phyloP scores from a whole-genome alignment of 2,329 filamentous ascomycete genomes.

The Pyrenochaeta sp. region DNA sequence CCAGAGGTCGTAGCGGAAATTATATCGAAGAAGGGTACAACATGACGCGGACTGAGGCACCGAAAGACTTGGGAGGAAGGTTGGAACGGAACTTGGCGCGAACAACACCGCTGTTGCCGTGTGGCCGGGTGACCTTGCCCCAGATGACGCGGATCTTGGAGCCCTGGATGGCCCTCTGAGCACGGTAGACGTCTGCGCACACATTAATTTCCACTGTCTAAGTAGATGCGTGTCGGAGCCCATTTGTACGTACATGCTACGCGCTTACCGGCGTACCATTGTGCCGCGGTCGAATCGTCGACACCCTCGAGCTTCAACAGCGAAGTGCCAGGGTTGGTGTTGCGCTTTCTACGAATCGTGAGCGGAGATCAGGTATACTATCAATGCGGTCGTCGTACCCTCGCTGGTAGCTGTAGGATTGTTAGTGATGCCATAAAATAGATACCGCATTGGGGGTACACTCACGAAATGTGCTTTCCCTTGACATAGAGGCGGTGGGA shows the following conservation, averaged over 20 bases:
- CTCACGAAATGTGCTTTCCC: constrained; percentile 95
- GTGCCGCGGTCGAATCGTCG: constrained; percentile 86
- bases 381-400: constrained; percentile 47
- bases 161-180: constrained; percentile 91
- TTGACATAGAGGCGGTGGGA: constrained; percentile 53
- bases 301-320: constrained; percentile 99
- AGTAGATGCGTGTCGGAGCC: constrained; percentile 1
- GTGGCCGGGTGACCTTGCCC: constrained; percentile 94
- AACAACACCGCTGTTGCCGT: constrained; percentile 98
- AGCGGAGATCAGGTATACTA: constrained; percentile 18
- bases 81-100: constrained; percentile 97
- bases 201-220: constrained; percentile 15
- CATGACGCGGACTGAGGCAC: constrained; percentile 90
- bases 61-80: constrained; percentile 93
- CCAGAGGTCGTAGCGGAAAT: constrained; percentile 49
- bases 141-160: constrained; percentile 98
- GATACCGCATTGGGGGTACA: constrained; percentile 62
- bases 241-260: constrained; percentile 71
- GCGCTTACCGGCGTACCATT: constrained; percentile 97
- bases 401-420: constrained; percentile 75
- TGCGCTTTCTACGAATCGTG: constrained; percentile 71
- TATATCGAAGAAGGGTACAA: constrained; percentile 98
- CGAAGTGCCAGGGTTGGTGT: constrained; percentile 86
- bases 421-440: constrained; percentile 55
- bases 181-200: constrained; percentile 81